Base-by-base conservation (phyloP, 495 filamentous ascomycete genomes). In the Choiromyces venosus region DNA sequence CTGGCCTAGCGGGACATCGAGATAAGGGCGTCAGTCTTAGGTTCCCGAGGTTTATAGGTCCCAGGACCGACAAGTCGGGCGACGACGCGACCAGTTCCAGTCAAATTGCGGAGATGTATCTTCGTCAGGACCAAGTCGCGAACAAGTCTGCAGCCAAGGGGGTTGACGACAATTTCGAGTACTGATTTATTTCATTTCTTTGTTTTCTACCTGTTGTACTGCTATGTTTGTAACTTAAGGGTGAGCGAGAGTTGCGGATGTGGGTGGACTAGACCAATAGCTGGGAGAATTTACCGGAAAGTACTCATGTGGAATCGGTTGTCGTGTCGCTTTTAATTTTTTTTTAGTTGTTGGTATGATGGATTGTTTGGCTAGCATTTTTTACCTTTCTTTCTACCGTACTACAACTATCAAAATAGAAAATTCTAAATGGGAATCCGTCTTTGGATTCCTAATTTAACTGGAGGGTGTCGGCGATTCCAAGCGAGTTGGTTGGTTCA, bases 111-210 rank as follows among this genome's bases (percentile, higher is more conserved):
- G 95, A 99, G 83, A 96, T 99, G 94, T 99, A 98, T 85, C 86
- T 89, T 74, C 94, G 91, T 84, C 95, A 99, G 85, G 94, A 97
- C 83, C 89, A 89, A 69, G 92, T 97, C 39, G 83, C 86, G 7
- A 86, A 93, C 78, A 90, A 84, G 70, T 93, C 93, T 83, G 52
- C 25, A 33, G 89, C 88, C 2, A 89, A 90, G 33, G 89, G 89
- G 18, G 93, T 94, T 69, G 95, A 99, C 86, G 96, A 98, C 87
- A 93, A 98, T 84, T 99, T 97, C 84, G 95, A 99, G 84, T 99
- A 99, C 84, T 99, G 74, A 67, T 37, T 19, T 37, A 3, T 52
- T n/a, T 52, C 25, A 6, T 16, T 33, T 33, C n/a, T 52, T n/a
- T 61, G 52, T 29, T 61, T 4, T 33, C 33, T 61, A 29, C 21